Evolutionary conservation across 257 asterid species (phyloP), one percentile per base, ranked within the genome.

Genomic region (Solanum paucissectum): DNA sequence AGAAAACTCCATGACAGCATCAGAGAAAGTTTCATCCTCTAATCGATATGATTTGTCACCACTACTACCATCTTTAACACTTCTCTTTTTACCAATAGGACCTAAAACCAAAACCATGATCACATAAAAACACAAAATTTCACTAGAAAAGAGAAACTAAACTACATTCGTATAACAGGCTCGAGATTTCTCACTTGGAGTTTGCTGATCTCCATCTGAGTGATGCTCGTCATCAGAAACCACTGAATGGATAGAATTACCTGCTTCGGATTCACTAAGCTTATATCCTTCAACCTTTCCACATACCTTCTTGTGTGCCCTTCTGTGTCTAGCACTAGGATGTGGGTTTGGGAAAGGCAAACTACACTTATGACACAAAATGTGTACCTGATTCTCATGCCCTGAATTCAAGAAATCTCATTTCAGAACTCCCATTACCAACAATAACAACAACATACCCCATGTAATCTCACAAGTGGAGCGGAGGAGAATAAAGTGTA

Each of bases 341-440:
- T 96, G 98, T 83, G 95, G 93, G 18, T 96, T 96, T 73, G 99
- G 97, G 82, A 94, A 96, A 33, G 99, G 98, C 99, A 98, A 96
- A 58, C 98, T 96, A 92, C 99, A 96, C 91, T 93, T 93, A 90
- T 72, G 92, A 91, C 99, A 96, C n/a, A 29, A 92, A 27, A 90
- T 95, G 86, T 86, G 92, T 90, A 60, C 91, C 96, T 91, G 94
- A 75, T 81, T 89, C 62, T 91, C 96, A 79, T 89, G 94, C 89
- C 93, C 99, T 96, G 92, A 88, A 93, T 86, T 87, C 86, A 90
- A 86, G n/a, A 66, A 89, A 74, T 42, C 77, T 85, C 58, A 49
- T 68, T 38, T 86, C 23, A 86, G 46, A 84, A 32, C 12, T 49
- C 55, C 34, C 60, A 34, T 23, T 25, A 1, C 38, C 32, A 16